A percentile compares a stretch with the other conserved stretches of the same genome.
Conservation (phyloP, 2,329 filamentous ascomycete species). For the Aspergillus melleus region DNA sequence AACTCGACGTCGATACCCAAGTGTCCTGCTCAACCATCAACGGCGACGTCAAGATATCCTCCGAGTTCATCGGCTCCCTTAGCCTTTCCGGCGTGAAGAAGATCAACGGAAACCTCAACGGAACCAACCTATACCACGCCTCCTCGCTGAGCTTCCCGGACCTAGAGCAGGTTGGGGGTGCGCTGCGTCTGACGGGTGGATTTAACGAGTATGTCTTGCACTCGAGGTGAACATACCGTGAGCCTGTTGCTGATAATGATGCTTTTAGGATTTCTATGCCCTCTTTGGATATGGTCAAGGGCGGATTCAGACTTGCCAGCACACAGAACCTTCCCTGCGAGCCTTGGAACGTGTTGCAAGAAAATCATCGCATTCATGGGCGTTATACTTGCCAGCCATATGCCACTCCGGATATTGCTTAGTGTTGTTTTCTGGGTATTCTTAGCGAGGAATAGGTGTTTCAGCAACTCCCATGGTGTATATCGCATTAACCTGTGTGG, state of each 20-base stretch:
- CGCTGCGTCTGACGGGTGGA: neutral
- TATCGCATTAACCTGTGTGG: too few species aligned
- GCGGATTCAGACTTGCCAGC: neutral
- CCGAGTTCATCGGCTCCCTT: neutral
- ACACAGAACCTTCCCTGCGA: neutral
- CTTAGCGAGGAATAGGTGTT: too few species aligned
- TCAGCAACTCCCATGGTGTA: too few species aligned
- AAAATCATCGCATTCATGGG: neutral
- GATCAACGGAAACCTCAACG: neutral
- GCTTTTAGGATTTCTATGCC: neutral
- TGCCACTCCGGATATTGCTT: neutral
- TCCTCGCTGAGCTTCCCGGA: neutral
- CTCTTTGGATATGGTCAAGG: neutral
- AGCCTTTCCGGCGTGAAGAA: neutral
- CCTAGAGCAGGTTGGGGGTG: neutral
- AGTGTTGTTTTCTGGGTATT: neutral
- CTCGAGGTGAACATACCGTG: too few species aligned
- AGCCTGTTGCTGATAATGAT: neutral
- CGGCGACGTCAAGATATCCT: neutral
- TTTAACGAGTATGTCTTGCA: neutral
- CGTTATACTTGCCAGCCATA: neutral
- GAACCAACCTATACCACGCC: neutral
- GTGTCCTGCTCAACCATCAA: neutral
- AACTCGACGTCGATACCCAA: neutral
- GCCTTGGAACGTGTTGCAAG: neutral